A percentile compares a stretch with the other conserved stretches of the same genome.
Evolutionary conservation across 768 basidiomycete species (phyloP).

Genomic region (Suillus luteus): DNA sequence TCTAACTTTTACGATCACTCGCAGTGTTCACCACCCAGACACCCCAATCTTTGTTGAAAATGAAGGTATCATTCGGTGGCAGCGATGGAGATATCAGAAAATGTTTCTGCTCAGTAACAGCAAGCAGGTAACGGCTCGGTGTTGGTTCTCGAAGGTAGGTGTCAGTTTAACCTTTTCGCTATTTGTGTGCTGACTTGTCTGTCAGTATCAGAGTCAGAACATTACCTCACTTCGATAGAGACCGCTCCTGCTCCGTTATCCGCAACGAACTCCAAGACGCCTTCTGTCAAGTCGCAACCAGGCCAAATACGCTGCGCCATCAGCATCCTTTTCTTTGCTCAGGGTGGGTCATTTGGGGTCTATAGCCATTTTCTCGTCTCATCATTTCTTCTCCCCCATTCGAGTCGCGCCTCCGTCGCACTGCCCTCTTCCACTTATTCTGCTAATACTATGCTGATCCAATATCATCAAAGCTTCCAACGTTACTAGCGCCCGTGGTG

Average conservation of each 20-base stretch:
- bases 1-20: neutral
- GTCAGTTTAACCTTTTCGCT: neutral
- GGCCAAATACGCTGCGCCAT: no score
- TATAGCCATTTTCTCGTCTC: no score
- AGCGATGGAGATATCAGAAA: neutral
- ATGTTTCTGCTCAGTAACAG: neutral
- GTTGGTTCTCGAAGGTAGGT: neutral
- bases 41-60: neutral
- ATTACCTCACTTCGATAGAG: no score
- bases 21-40: neutral
- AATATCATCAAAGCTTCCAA: constrained; percentile 60
- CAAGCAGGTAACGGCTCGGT: neutral
- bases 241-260: no score
- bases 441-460: constrained; percentile 38
- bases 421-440: constrained; percentile 21
- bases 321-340: no score
- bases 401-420: neutral
- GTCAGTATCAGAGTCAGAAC: neutral
- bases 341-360: no score
- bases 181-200: neutral
- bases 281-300: no score
- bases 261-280: no score
- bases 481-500: constrained; percentile 33
- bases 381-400: neutral
- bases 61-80: neutral